These are phyloP conservation scores for Phytophthora quininea DNA, from an alignment of 352 stramenopile species.

Conservation along the genomic window DNA sequence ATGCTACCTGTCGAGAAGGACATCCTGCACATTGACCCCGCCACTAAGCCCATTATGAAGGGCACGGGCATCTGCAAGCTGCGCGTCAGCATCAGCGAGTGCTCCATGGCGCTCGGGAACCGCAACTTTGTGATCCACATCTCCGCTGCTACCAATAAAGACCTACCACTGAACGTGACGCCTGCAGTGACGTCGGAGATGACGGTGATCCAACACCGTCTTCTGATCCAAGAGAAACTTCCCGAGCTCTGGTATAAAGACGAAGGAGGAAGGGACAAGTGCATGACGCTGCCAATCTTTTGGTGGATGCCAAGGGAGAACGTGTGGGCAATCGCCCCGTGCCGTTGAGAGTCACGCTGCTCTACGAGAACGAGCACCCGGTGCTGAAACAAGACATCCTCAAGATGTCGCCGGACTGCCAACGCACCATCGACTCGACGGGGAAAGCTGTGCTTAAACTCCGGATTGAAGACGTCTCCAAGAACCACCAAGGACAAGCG, in stretches of 20 bases:
- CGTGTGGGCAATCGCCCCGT: slow-evolving; percentile 77
- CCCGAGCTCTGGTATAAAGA: slow-evolving; percentile 90
- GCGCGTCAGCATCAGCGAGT: slow-evolving; percentile 79
- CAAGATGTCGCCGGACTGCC: slow-evolving; percentile 87
- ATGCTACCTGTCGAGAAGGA: slow-evolving; percentile 81
- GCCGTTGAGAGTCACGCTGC: slow-evolving; percentile 78
- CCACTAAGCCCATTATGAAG: slow-evolving; percentile 83
- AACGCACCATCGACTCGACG: slow-evolving; percentile 84
- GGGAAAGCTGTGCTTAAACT: slow-evolving; percentile 89
- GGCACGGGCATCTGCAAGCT: slow-evolving; percentile 86
- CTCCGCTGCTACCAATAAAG: slow-evolving; percentile 60
- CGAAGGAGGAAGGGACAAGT: slow-evolving; percentile 85
- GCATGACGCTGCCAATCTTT: slow-evolving; percentile 82
- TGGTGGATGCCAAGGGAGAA: slow-evolving; percentile 84
- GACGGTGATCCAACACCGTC: slow-evolving; percentile 85
- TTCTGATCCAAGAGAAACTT: slow-evolving; percentile 84
- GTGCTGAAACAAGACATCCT: slow-evolving; percentile 96
- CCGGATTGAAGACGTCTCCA: slow-evolving; percentile 96
- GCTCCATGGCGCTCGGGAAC: slow-evolving; percentile 86
- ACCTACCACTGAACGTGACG: slow-evolving; percentile 51
- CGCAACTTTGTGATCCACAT: slow-evolving; percentile 88
- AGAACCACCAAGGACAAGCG: slow-evolving; percentile 96
- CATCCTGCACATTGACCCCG: slow-evolving; percentile 80
- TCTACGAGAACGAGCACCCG: slow-evolving; percentile 89
- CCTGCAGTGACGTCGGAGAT: slow-evolving; percentile 78